These are phyloP conservation scores for Euphrasia arctica DNA, from an alignment of 305 asterid genomes.

Conservation along the genomic window DNA sequence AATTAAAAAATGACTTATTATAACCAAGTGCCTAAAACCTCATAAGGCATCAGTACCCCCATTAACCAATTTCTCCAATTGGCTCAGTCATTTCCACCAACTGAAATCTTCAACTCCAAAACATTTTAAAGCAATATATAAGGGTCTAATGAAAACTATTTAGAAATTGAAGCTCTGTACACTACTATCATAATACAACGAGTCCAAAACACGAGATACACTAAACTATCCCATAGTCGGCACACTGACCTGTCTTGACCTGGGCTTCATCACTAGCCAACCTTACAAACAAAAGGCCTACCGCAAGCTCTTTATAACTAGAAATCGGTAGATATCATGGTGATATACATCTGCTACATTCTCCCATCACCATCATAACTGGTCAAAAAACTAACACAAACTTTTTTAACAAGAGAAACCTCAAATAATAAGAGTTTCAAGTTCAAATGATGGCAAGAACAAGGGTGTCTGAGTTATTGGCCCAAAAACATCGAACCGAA, in stretches of 20 bases:
- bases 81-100: neutral
- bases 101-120: neutral
- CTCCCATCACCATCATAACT: slow-evolving; percentile 22
- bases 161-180: slow-evolving; percentile 7
- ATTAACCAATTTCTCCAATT: too few relatives aligned
- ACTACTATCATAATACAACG: slow-evolving; percentile 15
- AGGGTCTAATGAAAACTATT: neutral
- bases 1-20: too few relatives aligned
- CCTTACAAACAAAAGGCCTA: slow-evolving; percentile 23
- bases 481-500: slow-evolving; percentile 11
- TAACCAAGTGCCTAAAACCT: too few relatives aligned
- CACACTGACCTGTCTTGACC: slow-evolving; percentile 8
- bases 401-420: neutral
- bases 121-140: neutral
- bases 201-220: slow-evolving; percentile 24
- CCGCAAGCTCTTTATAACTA: slow-evolving; percentile 18
- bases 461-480: neutral
- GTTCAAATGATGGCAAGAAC: slow-evolving; percentile 21
- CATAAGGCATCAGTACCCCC: too few relatives aligned
- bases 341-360: slow-evolving; percentile 24
- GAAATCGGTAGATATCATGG: slow-evolving; percentile 6
- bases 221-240: slow-evolving; percentile 10
- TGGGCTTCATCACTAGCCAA: slow-evolving; percentile 8
- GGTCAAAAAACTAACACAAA: slow-evolving; percentile 8
- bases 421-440: slow-evolving; percentile 8